Evolutionary conservation across 768 basidiomycete species (phyloP).

Genomic region (Inosperma sp.): DNA sequence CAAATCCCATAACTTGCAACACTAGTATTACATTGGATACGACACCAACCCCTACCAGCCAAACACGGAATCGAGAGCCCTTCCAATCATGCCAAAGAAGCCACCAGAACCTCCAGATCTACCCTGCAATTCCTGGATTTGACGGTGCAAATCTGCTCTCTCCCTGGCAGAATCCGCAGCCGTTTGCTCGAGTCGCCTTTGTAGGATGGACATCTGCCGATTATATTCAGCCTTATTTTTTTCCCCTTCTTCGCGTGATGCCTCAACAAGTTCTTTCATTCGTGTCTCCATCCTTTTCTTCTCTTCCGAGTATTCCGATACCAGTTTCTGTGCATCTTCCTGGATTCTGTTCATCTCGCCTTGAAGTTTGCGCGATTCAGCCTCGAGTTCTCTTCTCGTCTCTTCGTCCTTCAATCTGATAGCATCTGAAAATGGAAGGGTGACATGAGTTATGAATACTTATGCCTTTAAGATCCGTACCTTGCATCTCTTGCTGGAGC

Average conservation of each 20-base stretch:
- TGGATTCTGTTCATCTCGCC: slow-evolving; percentile 42
- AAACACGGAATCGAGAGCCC: slow-evolving; percentile 14
- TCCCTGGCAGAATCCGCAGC: not conserved
- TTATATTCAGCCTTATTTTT: slow-evolving; percentile 12
- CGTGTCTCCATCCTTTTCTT: slow-evolving; percentile 26
- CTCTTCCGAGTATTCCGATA: slow-evolving; percentile 34
- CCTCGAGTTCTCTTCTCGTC: slow-evolving; percentile 40
- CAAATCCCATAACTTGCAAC: too few species aligned
- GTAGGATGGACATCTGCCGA: slow-evolving; percentile 14
- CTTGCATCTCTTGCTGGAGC: slow-evolving; percentile 45
- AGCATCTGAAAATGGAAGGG: slow-evolving; percentile 24
- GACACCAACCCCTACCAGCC: too few species aligned
- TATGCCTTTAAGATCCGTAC: slow-evolving; percentile 10
- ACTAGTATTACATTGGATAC: too few species aligned
- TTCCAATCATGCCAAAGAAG: slow-evolving; percentile 21
- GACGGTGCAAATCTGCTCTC: not conserved
- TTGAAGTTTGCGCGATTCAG: slow-evolving; percentile 40
- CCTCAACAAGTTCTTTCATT: slow-evolving; percentile 23
- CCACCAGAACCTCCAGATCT: slow-evolving; percentile 6
- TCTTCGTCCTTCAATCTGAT: slow-evolving; percentile 44
- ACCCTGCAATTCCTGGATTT: not conserved
- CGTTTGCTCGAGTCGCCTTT: slow-evolving; percentile 10
- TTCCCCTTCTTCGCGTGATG: not conserved
- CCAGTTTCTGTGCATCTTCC: slow-evolving; percentile 37
- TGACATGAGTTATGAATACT: not conserved